These are phyloP conservation scores for Salix purpurea DNA, from an alignment of 345 rosid genomes.

Conservation along the genomic window DNA sequence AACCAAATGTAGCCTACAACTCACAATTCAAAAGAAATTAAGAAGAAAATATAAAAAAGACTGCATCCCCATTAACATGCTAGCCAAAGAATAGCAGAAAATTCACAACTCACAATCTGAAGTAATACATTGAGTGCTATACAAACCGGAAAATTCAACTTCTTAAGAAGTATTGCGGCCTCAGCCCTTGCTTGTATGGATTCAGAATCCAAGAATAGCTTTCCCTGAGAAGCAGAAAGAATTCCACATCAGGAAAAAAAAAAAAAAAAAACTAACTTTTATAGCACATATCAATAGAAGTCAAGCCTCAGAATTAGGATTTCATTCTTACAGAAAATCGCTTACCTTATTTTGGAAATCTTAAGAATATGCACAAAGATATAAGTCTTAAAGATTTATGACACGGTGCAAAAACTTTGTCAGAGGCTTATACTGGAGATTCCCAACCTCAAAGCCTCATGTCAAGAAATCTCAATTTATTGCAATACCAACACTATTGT, in stretches of 20 bases:
- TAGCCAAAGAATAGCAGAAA: not conserved
- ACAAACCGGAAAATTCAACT: conserved; percentile 89
- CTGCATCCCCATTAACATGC: not conserved
- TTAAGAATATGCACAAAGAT: not conserved
- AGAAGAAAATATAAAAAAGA: not conserved
- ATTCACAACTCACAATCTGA: conserved; percentile 6
- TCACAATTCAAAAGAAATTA: not conserved
- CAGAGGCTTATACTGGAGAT: not conserved
- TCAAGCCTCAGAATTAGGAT: not conserved
- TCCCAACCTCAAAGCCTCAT: not conserved
- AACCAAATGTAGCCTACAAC: not conserved
- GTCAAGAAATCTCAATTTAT: not conserved
- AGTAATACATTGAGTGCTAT: conserved; percentile 14
- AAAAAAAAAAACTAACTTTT: not conserved
- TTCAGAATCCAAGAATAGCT: conserved; percentile 88
- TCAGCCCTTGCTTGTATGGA: conserved; percentile 95
- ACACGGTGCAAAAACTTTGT: not conserved
- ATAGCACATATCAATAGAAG: not conserved
- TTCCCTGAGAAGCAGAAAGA: conserved; percentile 43
- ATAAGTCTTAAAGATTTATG: not conserved
- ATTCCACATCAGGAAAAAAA: conserved; percentile 2
- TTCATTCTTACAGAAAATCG: not conserved
- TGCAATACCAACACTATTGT: not conserved
- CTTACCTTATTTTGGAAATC: not conserved
- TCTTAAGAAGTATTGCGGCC: conserved; percentile 95